Evolutionary conservation across 73 alveolate species (phyloP), one percentile per base, ranked within the genome.

Genomic region (Durusdinium trenchii): DNA sequence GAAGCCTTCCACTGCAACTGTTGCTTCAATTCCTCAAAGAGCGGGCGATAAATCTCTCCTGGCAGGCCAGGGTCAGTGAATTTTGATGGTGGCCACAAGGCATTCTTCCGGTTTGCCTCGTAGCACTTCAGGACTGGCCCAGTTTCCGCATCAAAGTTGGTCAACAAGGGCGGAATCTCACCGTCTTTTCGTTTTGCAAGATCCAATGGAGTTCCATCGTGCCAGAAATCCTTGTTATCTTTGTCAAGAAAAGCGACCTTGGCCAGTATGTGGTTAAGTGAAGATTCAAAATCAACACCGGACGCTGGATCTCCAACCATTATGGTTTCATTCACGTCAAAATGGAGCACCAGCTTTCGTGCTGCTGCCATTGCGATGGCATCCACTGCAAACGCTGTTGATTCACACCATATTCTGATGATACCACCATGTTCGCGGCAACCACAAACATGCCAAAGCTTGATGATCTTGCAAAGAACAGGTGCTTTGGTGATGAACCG

Each of bases 321-420:
- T 76, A 85, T 85, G 40, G 95, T 85, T 57, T 85, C 95, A 18
- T 85, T 85, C 45, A 85, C 95, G n/a, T 85, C 95, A 36, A 85
- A 85, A 38, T 85, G 95, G 30, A 85, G 79, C 18, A 85, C 95
- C 79, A 85, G 12, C 4, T 47, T n/a, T n/a, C n/a, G n/a, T n/a
- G n/a, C n/a, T n/a, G n/a, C n/a, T n/a, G n/a, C n/a, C n/a, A n/a
- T n/a, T n/a, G n/a, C n/a, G n/a, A n/a, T n/a, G n/a, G n/a, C n/a
- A n/a, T n/a, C n/a, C n/a, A n/a, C n/a, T n/a, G n/a, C n/a, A n/a
- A n/a, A n/a, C n/a, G n/a, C n/a, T n/a, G n/a, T n/a, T n/a, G n/a
- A n/a, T n/a, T n/a, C n/a, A n/a, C n/a, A n/a, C n/a, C n/a, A n/a
- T n/a, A n/a, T n/a, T n/a, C n/a, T n/a, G n/a, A n/a, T n/a, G n/a